These are phyloP conservation scores for Gossypium thurberi DNA, from an alignment of 345 rosid species.

Conservation along the genomic window DNA sequence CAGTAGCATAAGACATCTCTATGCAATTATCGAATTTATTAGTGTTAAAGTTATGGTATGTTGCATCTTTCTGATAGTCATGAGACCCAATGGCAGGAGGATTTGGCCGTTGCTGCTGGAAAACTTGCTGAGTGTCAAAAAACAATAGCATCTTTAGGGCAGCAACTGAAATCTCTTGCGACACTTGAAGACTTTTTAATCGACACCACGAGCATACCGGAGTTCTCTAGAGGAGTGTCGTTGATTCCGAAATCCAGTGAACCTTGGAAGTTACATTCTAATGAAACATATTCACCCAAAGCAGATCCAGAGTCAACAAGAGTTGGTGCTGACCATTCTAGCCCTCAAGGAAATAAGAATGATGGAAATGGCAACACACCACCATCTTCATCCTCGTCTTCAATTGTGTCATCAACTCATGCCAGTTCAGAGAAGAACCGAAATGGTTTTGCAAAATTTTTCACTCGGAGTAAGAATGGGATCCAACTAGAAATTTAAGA, in stretches of 20 bases:
- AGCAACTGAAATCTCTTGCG: constrained; percentile 85
- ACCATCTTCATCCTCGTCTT: constrained; percentile 32
- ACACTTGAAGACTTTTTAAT: constrained; percentile 88
- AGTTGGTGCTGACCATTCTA: constrained; percentile 18
- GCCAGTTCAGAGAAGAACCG: constrained; percentile 64
- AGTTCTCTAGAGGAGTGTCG: constrained; percentile 27
- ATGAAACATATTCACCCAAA: constrained; percentile 37
- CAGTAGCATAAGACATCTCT: too few species aligned
- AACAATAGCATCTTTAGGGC: constrained; percentile 80
- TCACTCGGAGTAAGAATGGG: constrained; percentile 78
- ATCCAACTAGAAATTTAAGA: constrained; percentile 68
- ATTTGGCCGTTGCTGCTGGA: constrained; percentile 69
- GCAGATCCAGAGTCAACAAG: constrained; percentile 29
- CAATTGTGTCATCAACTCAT: constrained; percentile 36
- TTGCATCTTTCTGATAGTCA: background rate
- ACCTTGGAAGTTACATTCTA: constrained; percentile 52
- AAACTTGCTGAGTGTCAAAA: constrained; percentile 86
- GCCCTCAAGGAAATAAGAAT: constrained; percentile 21
- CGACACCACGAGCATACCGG: constrained; percentile 57
- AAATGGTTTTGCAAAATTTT: constrained; percentile 84
- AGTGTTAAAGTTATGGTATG: background rate
- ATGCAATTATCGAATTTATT: background rate
- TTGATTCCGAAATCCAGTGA: constrained; percentile 24
- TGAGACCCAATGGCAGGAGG: constrained; percentile 49
- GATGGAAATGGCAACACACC: constrained; percentile 31